phyloP scores from a whole-genome alignment of 352 stramenopile species.

The Pythium apleroticum region DNA sequence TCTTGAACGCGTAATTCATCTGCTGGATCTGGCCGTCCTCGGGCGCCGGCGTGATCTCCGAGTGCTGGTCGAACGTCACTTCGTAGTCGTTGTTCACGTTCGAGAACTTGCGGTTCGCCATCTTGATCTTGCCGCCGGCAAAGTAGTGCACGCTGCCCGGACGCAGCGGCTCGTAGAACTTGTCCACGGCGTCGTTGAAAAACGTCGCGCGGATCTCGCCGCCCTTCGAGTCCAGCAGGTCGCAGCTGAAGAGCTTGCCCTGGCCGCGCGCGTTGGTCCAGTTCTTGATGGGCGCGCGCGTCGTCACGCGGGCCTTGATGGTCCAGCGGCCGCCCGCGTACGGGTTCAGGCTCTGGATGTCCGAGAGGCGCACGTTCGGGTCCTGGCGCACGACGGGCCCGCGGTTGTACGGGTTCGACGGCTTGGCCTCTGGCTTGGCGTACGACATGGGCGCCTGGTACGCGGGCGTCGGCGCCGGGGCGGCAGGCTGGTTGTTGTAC shows the following conservation, averaged over 20 bases:
- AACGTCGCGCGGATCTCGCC: conserved; percentile 98
- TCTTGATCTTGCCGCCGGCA: conserved; percentile 93
- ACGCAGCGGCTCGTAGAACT: conserved; percentile 93
- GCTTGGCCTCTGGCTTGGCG: conserved; percentile 28
- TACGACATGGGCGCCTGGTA: conserved; percentile 27
- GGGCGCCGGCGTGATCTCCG: conserved; percentile 90
- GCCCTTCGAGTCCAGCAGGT: conserved; percentile 94
- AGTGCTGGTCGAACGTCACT: conserved; percentile 96
- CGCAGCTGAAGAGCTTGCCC: conserved; percentile 95
- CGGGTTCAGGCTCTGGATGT: conserved; percentile 93
- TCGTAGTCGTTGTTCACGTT: conserved; percentile 97
- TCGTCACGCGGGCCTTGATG: conserved; percentile 95
- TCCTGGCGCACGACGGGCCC: conserved; percentile 81
- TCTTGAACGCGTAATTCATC: conserved; percentile 93
- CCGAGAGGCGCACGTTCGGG: conserved; percentile 74
- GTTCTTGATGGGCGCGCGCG: conserved; percentile 92
- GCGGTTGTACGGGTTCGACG: conserved; percentile 53
- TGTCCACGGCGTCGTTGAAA: conserved; percentile 98
- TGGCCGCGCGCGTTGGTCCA: conserved; percentile 97
- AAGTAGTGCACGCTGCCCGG: conserved; percentile 94
- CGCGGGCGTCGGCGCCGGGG: neutral
- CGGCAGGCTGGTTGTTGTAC: conserved; percentile 29
- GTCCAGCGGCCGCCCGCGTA: conserved; percentile 93
- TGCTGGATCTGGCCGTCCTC: conserved; percentile 91
- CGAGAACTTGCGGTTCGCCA: conserved; percentile 97